Evolutionary conservation across 2,329 filamentous ascomycete species (phyloP).

Genomic region (Colletotrichum musae): DNA sequence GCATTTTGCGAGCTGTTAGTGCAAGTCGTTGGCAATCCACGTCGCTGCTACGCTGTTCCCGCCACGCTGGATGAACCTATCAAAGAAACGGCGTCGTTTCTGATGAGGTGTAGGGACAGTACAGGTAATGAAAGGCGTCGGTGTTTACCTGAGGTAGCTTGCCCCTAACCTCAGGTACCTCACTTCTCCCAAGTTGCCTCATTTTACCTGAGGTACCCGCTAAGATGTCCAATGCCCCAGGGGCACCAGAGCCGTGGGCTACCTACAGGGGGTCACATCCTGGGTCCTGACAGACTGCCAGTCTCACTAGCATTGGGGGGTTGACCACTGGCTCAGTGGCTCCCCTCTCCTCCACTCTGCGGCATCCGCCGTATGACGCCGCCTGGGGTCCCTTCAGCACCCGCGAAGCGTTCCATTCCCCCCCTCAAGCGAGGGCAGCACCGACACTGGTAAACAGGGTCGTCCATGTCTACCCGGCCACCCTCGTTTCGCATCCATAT

Average conservation of each 20-base stretch:
- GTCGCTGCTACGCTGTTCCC: conserved; percentile 1
- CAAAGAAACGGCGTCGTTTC: no score
- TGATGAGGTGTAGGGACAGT: no score
- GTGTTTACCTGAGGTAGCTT: background rate
- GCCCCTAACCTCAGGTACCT: background rate
- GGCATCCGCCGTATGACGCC: conserved; percentile 38
- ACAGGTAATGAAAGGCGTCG: no score
- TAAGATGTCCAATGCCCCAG: background rate
- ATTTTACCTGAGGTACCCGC: no score
- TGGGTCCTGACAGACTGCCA: no score
- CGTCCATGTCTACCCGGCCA: conserved; percentile 37
- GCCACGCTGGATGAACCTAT: conserved; percentile 9
- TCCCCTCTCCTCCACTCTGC: conserved; percentile 39
- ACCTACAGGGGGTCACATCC: no score
- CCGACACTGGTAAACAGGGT: conserved; percentile 1
- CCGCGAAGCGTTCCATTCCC: conserved; percentile 20
- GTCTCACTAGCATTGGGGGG: no score
- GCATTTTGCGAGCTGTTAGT: conserved; percentile 1
- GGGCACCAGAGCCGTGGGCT: background rate
- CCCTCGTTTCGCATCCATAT: conserved; percentile 35
- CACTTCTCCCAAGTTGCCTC: background rate
- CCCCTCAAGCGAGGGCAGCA: conserved; percentile 6
- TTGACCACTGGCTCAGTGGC: background rate
- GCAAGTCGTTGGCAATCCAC: background rate
- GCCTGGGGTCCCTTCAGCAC: conserved; percentile 30